phyloP scores from a whole-genome alignment of 768 basidiomycete genomes.

The Podaxis sp. region DNA sequence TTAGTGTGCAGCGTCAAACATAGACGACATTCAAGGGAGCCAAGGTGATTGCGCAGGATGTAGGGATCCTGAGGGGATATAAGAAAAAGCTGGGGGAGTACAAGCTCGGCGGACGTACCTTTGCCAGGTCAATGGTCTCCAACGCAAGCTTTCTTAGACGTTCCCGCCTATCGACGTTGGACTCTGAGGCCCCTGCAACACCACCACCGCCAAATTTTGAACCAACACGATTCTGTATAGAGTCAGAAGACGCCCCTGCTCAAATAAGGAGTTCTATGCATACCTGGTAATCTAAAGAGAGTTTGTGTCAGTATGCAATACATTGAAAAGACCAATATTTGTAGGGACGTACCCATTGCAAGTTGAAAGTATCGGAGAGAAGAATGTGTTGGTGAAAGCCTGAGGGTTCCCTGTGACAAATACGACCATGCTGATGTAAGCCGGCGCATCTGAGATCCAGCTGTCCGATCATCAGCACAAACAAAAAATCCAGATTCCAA shows the following conservation, averaged over 20 bases:
- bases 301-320: slow-evolving; percentile 5
- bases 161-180: slow-evolving; percentile 93
- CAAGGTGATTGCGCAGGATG: slow-evolving; percentile 97
- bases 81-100: slow-evolving; percentile 12
- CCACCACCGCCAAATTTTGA: slow-evolving; percentile 96
- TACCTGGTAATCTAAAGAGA: slow-evolving; percentile 65
- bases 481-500: slow-evolving; percentile 24
- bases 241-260: background rate
- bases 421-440: slow-evolving; percentile 6
- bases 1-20: slow-evolving; percentile 99
- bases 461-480: slow-evolving; percentile 20
- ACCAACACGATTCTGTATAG: slow-evolving; percentile 84
- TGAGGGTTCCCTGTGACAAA: background rate
- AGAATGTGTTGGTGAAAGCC: background rate
- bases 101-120: slow-evolving; percentile 46
- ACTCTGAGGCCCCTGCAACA: slow-evolving; percentile 93
- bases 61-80: slow-evolving; percentile 72
- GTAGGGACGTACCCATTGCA: slow-evolving; percentile 35
- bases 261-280: slow-evolving; percentile 15
- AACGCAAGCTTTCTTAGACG: slow-evolving; percentile 92
- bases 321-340: background rate
- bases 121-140: slow-evolving; percentile 97
- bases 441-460: slow-evolving; percentile 21
- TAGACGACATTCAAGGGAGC: slow-evolving; percentile 96
- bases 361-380: background rate